Percentiles rank a stretch among this genome's conserved stretches.
Evolutionary conservation across 352 stramenopile species (phyloP).

Genomic region (Lagenidium giganteum): DNA sequence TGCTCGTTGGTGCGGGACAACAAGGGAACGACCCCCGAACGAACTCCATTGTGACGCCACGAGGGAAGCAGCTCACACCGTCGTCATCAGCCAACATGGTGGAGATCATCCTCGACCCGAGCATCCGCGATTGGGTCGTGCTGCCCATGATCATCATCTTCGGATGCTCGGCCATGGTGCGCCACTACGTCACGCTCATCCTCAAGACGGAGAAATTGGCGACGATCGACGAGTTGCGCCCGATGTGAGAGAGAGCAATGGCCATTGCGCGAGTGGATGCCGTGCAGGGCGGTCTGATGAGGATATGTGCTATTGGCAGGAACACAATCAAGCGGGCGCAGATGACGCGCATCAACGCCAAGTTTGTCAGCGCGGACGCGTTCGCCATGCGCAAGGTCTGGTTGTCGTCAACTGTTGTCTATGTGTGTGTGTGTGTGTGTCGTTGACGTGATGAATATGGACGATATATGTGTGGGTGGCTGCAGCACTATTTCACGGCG

Average conservation of each 20-base stretch:
- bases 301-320: slow-evolving; percentile 30
- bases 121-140: slow-evolving; percentile 95
- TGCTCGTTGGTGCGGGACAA: too few relatives aligned
- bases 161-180: slow-evolving; percentile 78
- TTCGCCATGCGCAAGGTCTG: slow-evolving; percentile 88
- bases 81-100: slow-evolving; percentile 35
- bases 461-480: background rate
- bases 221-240: slow-evolving; percentile 62
- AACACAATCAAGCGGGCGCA: slow-evolving; percentile 83
- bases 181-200: slow-evolving; percentile 82
- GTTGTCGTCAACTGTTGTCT: slow-evolving; percentile 13
- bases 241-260: slow-evolving; percentile 39
- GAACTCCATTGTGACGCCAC: too few relatives aligned
- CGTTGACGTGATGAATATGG: background rate
- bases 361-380: slow-evolving; percentile 77
- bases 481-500: slow-evolving; percentile 81
- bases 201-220: slow-evolving; percentile 83
- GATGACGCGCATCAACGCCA: slow-evolving; percentile 85
- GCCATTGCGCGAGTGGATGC: background rate
- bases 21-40: too few relatives aligned
- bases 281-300: background rate
- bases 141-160: slow-evolving; percentile 97
- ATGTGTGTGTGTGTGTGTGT: background rate
- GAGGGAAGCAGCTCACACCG: background rate
- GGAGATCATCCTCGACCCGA: slow-evolving; percentile 91